Evolutionary conservation across 257 asterid species (phyloP).

Genomic region (Salvia splendens): DNA sequence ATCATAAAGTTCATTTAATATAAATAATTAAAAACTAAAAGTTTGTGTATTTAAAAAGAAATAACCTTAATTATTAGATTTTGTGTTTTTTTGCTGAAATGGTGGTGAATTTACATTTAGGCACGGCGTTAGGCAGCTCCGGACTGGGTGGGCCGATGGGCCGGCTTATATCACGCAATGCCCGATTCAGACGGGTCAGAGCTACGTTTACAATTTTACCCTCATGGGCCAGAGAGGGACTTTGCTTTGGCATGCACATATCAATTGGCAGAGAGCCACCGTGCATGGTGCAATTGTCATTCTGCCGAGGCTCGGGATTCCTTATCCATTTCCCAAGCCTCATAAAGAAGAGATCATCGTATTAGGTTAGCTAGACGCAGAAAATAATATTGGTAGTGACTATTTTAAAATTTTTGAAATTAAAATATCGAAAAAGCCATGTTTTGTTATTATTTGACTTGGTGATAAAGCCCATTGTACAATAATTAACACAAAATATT

Average conservation of each 20-base stretch:
- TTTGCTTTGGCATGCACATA: constrained; percentile 71
- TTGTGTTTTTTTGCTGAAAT: not conserved
- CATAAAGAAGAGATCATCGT: constrained; percentile 60
- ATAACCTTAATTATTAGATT: no score
- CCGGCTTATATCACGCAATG: constrained; percentile 75
- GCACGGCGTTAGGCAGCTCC: constrained; percentile 74
- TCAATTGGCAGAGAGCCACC: constrained; percentile 73
- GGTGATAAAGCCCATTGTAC: no score
- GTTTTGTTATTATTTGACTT: no score
- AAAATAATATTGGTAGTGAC: no score
- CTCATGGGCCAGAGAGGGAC: constrained; percentile 74
- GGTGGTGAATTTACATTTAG: constrained; percentile 29
- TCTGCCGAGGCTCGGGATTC: constrained; percentile 54
- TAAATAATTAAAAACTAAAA: no score
- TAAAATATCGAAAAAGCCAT: no score
- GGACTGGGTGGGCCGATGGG: constrained; percentile 85
- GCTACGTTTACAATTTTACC: constrained; percentile 60
- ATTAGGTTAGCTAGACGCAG: constrained; percentile 2
- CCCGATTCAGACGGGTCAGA: constrained; percentile 70
- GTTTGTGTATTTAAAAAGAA: no score
- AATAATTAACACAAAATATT: no score
- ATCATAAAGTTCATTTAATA: no score
- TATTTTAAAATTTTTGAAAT: no score
- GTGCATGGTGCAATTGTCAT: constrained; percentile 79
- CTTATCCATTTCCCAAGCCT: constrained; percentile 78